Evolutionary conservation across 495 filamentous ascomycete genomes (phyloP).

Genomic region (Penicillium flavigenum): DNA sequence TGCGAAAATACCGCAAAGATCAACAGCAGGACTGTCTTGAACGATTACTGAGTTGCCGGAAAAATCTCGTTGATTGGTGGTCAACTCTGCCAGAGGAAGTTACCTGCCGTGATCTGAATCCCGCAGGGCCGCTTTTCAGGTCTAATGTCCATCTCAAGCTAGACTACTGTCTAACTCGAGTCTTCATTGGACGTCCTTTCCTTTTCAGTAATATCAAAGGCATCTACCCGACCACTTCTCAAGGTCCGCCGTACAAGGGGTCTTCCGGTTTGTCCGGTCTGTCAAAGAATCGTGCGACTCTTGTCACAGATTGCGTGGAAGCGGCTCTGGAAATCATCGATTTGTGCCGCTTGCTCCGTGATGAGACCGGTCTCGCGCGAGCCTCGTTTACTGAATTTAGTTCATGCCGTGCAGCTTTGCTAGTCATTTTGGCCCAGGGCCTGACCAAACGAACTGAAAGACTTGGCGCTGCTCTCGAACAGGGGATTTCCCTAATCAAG

Average conservation of each 20-base stretch:
- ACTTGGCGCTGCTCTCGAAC: slow-evolving; percentile 45
- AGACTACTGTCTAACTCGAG: slow-evolving; percentile 48
- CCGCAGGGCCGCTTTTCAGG: slow-evolving; percentile 41
- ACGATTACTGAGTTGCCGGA: slow-evolving; percentile 41
- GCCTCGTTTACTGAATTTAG: slow-evolving; percentile 55
- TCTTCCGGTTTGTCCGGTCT: slow-evolving; percentile 36
- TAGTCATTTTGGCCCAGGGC: slow-evolving; percentile 50
- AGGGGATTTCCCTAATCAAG: slow-evolving; percentile 51
- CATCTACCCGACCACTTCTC: slow-evolving; percentile 26
- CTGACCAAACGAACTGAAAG: slow-evolving; percentile 50
- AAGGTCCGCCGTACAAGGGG: slow-evolving; percentile 29
- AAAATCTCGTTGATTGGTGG: slow-evolving; percentile 51
- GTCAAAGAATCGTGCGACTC: slow-evolving; percentile 41
- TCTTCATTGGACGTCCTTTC: slow-evolving; percentile 52
- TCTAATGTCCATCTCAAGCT: slow-evolving; percentile 52
- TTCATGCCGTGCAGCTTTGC: slow-evolving; percentile 50
- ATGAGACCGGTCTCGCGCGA: slow-evolving; percentile 49
- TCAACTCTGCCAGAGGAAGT: slow-evolving; percentile 46
- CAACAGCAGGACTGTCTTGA: slow-evolving; percentile 49
- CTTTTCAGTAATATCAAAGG: slow-evolving; percentile 47
- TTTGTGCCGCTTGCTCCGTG: slow-evolving; percentile 46
- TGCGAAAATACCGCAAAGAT: slow-evolving; percentile 41
- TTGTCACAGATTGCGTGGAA: slow-evolving; percentile 50
- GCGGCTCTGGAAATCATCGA: slow-evolving; percentile 52
- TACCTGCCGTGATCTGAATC: slow-evolving; percentile 41